phyloP scores from a whole-genome alignment of 306 rosid species.

The Lotus japonicus region DNA sequence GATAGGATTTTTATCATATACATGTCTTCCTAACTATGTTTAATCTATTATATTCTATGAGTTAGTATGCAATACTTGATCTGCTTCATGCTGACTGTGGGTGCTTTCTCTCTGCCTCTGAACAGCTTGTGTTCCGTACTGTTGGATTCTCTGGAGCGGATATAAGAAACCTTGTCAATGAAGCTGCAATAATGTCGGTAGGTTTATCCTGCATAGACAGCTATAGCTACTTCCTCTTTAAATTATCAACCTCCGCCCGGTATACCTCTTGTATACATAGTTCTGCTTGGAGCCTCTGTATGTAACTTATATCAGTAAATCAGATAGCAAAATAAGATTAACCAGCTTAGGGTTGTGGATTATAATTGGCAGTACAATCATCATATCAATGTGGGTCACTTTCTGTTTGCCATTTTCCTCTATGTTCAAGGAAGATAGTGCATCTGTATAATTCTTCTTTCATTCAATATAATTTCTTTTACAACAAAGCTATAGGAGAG shows the following conservation, averaged over 20 bases:
- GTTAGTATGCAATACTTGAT: constrained; percentile 7
- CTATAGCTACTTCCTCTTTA: neutral
- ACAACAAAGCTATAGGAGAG: neutral
- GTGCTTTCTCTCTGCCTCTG: constrained; percentile 21
- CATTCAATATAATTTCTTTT: neutral
- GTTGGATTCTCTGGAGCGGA: constrained; percentile 98
- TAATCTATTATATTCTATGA: neutral
- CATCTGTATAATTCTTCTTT: neutral
- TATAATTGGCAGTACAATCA: neutral
- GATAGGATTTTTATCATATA: neutral
- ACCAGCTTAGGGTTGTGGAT: neutral
- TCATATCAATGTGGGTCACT: neutral
- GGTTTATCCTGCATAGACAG: constrained; percentile 26
- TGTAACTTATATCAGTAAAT: neutral
- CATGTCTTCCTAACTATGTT: neutral
- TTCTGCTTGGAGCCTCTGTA: neutral
- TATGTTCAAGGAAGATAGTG: neutral
- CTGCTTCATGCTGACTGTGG: constrained; percentile 17
- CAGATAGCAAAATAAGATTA: neutral
- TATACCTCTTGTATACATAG: neutral
- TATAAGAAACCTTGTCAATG: constrained; percentile 89
- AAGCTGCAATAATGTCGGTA: constrained; percentile 98
- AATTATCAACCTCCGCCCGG: neutral
- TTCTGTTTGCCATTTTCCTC: neutral
- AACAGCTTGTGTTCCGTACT: constrained; percentile 93